Evolutionary conservation across 1,139 yeast genomes (phyloP).

Genomic region (Pneumocystis oryctolagi): DNA sequence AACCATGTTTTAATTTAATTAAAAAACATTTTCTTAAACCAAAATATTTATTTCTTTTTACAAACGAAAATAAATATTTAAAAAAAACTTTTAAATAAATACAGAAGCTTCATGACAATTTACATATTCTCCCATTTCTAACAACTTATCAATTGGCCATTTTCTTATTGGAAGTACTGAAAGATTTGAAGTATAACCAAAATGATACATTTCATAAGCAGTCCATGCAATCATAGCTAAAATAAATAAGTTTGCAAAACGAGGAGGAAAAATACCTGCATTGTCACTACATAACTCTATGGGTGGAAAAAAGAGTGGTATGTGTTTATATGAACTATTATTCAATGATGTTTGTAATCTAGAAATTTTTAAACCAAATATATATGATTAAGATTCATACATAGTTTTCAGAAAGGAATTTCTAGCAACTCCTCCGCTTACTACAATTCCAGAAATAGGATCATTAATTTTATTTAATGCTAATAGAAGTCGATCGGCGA

Average conservation of each 20-base stretch:
- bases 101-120: neutral
- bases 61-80: neutral
- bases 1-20: neutral
- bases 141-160: constrained; percentile 42
- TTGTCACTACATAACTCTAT: constrained; percentile 75
- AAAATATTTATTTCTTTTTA: neutral
- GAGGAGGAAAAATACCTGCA: constrained; percentile 29
- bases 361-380: neutral
- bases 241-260: neutral
- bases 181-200: constrained; percentile 17
- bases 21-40: neutral
- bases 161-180: constrained; percentile 46
- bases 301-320: constrained; percentile 39
- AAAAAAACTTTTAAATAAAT: neutral
- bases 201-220: constrained; percentile 72
- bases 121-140: neutral
- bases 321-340: neutral
- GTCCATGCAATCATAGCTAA: constrained; percentile 90
- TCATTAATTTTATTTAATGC: neutral
- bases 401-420: constrained; percentile 1
- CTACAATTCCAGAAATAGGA: constrained; percentile 6
- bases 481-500: constrained; percentile 6
- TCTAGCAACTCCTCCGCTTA: constrained; percentile 14
- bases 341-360: constrained; percentile 9
- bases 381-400: neutral